These are phyloP conservation scores for Monoraphidium neglectum DNA, from an alignment of 139 green algal genomes.

Conservation along the genomic window DNA sequence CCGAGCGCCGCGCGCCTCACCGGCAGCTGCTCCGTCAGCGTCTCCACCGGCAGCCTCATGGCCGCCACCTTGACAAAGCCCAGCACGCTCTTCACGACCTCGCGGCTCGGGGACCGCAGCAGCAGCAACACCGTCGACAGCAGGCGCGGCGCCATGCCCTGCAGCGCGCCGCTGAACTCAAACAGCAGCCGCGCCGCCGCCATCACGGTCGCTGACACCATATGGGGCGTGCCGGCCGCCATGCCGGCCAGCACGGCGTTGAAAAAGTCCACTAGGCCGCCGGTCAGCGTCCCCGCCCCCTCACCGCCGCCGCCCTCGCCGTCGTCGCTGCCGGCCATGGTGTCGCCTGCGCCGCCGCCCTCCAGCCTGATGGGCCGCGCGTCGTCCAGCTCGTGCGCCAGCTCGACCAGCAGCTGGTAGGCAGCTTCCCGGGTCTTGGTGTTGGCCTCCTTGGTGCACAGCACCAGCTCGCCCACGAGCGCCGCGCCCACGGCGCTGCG, in stretches of 20 bases:
- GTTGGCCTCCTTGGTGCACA: constrained; percentile 96
- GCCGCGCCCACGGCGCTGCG: constrained; percentile 23
- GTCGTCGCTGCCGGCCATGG: constrained; percentile 21
- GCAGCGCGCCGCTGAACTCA: constrained; percentile 80
- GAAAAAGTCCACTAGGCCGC: constrained; percentile 77
- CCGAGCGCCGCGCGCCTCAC: not conserved
- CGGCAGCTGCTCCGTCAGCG: constrained; percentile 6
- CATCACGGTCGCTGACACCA: constrained; percentile 82
- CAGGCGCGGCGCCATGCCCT: constrained; percentile 59
- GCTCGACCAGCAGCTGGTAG: constrained; percentile 86
- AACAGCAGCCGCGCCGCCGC: constrained; percentile 91
- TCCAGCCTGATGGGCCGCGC: constrained; percentile 7
- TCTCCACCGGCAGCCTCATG: constrained; percentile 13
- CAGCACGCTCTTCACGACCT: constrained; percentile 93
- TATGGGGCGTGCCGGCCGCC: constrained; percentile 77
- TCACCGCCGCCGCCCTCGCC: constrained; percentile 4
- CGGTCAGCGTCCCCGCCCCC: constrained; percentile 31
- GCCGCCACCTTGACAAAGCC: constrained; percentile 90
- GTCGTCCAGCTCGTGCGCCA: constrained; percentile 65
- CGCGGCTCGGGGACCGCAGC: constrained; percentile 80
- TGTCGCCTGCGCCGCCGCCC: constrained; percentile 8
- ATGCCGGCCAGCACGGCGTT: constrained; percentile 83
- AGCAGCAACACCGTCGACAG: constrained; percentile 87
- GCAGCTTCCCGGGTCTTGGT: constrained; percentile 79
- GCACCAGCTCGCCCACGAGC: constrained; percentile 90